Evolutionary conservation across 2,329 filamentous ascomycete genomes (phyloP), one percentile per base, ranked within the genome.

Genomic region (Botrytis medusae): DNA sequence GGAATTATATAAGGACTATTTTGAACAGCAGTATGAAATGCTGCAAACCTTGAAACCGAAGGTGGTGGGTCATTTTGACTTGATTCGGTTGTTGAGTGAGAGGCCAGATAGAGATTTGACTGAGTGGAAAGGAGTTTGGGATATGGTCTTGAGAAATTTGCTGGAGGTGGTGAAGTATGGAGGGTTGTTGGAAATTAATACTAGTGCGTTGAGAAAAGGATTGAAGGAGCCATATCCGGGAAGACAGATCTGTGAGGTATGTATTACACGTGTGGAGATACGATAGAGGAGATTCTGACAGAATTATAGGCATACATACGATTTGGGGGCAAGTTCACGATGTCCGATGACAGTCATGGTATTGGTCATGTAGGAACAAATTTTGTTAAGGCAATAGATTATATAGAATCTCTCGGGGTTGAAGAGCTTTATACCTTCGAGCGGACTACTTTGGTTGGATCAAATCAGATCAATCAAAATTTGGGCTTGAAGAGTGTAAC

Each of bases 261-360:
- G 68, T 72, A 48, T 16, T 46, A 10, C 16, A 10, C 9, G 12
- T 34, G 20, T 42, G 12, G 10, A 25, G 20, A 59, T 42, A 1
- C 18, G 14, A 25, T 9, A 5, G 14, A 42, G 18, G 5, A 29
- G 42, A 25, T 62, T 22, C 64, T 72, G 8, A 61, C 54, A 25
- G 34, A 14, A 37, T 7, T 37, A 57, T 34, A 73, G 72, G 89
- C 89, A 81, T 97, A 94, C 85, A 80, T 94, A 71, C 83, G 83
- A 12, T 86, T 93, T 78, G 91, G 91, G 37, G 95, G 96, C 37
- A 89, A 88, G 74, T 97, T 98, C 82, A 97, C 94, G 71, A 87
- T 99, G 78, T 97, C 93, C 10, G 96, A 99, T 82, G 96, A 99
- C 83, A 97, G 94, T 81, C 96, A 99, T 84, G 93, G 93, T 57